These are phyloP conservation scores for Flaveria robusta DNA, from an alignment of 129 eudicot species.

Conservation along the genomic window DNA sequence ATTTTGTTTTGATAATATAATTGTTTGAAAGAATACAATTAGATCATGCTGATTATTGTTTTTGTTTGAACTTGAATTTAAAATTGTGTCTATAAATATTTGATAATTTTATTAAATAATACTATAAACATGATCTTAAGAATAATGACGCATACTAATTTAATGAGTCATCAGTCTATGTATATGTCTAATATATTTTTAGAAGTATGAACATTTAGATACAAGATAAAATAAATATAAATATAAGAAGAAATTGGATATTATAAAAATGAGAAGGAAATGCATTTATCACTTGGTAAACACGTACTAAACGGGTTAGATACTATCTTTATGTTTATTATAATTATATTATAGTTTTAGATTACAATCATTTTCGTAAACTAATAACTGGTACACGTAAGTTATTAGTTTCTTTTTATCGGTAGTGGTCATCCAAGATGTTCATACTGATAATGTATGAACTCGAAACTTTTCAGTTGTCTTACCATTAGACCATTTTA, in stretches of 20 bases:
- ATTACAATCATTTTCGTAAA: too few relatives aligned
- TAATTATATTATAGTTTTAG: too few relatives aligned
- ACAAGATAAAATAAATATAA: neutral
- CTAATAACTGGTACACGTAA: too few relatives aligned
- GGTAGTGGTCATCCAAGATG: too few relatives aligned
- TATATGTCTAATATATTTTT: neutral
- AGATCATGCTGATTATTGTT: neutral
- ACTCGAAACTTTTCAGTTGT: too few relatives aligned
- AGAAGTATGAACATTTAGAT: neutral
- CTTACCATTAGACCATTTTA: too few relatives aligned
- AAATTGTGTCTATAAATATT: neutral
- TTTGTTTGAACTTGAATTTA: neutral
- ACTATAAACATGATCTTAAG: neutral
- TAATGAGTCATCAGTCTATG: neutral
- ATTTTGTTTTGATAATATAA: neutral
- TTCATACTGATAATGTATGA: too few relatives aligned
- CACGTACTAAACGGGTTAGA: neutral
- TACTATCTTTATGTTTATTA: too few relatives aligned
- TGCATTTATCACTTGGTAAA: neutral
- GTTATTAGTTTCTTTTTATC: too few relatives aligned
- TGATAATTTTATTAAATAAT: neutral
- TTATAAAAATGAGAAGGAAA: neutral
- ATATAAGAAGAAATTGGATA: neutral
- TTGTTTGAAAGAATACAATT: neutral
- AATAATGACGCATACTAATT: neutral